Evolutionary conservation across 2,329 filamentous ascomycete genomes (phyloP), one percentile per base, ranked within the genome.

Genomic region (Xylaria multiplex): DNA sequence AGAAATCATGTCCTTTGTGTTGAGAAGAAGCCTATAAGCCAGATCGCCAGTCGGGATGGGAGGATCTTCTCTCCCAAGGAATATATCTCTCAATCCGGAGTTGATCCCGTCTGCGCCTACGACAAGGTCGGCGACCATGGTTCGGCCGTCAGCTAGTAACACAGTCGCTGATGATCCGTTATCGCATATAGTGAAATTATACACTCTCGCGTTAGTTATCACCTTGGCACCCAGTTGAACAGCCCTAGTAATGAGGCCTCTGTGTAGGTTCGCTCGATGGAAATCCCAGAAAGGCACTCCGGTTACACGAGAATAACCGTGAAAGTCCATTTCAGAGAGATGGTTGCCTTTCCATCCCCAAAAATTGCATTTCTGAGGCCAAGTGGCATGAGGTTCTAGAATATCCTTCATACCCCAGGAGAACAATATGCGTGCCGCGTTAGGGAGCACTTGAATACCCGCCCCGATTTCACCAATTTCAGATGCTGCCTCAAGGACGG

Each of bases 271-370:
- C 2, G 84, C 83, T 9, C 85, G 80, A 69, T 87, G 85, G 46
- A 87, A 86, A 68, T 86, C 84, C 76, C 82, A 84, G 69, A 86
- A 87, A 27, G 79, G 83, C 32, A 77, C 79, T 2, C 79, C 79
- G 1, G 70, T 49, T 9, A 71, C 75, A 14, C 67, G 66, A 16
- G 75, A 73, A 14, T 80, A 81, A 2, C 77, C 79, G 14, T 80
- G 71, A 56, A 85, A 86, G 67, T 86, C 79, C 77, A 86, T 81
- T 0, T 76, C 73, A 0, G 81, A 82, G 7, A 87, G 77, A 19
- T 74, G 69, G 30, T 85, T 79, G 3, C 85, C 84, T 61, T 84
- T 85, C 85, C 84, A 87, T 1, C 82, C 80, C 35, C 83, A 73
- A 74, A 86, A 85, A 62, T 85, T 85, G 69, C 76, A 81, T 61